Percentiles rank a stretch among this genome's conserved stretches.
Evolutionary conservation across 495 filamentous ascomycete genomes (phyloP).

Genomic region (Oidiodendron maius): DNA sequence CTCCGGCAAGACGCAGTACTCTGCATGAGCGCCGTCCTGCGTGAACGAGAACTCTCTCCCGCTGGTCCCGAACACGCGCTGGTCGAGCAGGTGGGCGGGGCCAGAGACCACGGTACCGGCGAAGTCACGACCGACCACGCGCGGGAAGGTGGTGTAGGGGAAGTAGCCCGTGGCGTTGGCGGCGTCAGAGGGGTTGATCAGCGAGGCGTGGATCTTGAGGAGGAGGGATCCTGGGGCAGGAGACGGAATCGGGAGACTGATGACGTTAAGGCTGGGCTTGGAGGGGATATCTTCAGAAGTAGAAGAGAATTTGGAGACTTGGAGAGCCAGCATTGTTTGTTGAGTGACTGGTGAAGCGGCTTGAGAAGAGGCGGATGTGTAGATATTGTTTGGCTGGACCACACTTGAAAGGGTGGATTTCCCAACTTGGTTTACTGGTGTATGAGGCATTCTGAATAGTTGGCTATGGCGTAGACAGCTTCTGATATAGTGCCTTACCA

Average conservation of each 20-base stretch:
- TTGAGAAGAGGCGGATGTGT: too few relatives aligned
- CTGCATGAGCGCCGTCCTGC: slow-evolving; percentile 25
- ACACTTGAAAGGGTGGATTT: too few relatives aligned
- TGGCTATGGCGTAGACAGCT: too few relatives aligned
- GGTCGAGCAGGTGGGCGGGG: slow-evolving; percentile 4
- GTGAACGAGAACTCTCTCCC: slow-evolving; percentile 12
- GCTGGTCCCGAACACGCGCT: slow-evolving; percentile 25
- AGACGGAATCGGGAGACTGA: neutral
- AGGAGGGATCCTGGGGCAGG: neutral
- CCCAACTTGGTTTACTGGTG: too few relatives aligned
- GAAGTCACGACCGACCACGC: slow-evolving; percentile 29
- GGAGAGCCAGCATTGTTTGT: neutral
- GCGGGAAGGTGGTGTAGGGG: slow-evolving; percentile 26
- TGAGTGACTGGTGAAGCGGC: too few relatives aligned
- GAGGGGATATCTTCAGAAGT: too few relatives aligned
- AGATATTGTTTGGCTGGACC: too few relatives aligned
- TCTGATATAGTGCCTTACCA: too few relatives aligned
- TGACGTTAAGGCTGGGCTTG: neutral
- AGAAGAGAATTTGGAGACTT: too few relatives aligned
- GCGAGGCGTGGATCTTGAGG: neutral
- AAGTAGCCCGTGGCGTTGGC: slow-evolving; percentile 29
- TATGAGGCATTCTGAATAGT: too few relatives aligned
- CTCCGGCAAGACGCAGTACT: slow-evolving; percentile 19
- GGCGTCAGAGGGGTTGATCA: slow-evolving; percentile 33
- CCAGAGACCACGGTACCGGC: slow-evolving; percentile 18